phyloP scores from a whole-genome alignment of 2,329 filamentous ascomycete genomes.

The Cercospora zeae-maydis region DNA sequence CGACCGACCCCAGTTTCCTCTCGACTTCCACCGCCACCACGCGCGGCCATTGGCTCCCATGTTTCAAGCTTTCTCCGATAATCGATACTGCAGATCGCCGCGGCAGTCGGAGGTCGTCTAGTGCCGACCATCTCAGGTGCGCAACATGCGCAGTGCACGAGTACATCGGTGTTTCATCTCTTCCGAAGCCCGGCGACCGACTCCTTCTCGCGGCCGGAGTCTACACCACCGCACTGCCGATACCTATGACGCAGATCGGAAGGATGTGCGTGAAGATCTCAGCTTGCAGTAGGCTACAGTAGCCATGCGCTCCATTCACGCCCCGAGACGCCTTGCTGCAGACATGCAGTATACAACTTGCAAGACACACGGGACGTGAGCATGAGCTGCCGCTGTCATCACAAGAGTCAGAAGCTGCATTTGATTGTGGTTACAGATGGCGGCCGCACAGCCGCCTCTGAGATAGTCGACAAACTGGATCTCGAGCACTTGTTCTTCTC shows the following conservation, averaged over 20 bases:
- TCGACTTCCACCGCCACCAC: not conserved
- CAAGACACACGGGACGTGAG: not conserved
- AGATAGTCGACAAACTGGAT: not conserved
- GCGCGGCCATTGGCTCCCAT: not conserved
- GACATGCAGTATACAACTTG: not conserved
- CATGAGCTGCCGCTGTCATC: not conserved
- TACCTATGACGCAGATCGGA: not conserved
- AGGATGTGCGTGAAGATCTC: not conserved
- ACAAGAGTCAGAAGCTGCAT: not conserved
- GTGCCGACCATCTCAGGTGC: not conserved
- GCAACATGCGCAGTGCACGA: not conserved
- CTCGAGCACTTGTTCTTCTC: not conserved
- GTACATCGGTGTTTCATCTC: not conserved
- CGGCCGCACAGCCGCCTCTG: not conserved
- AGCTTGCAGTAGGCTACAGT: not conserved
- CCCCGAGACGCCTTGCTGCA: not conserved
- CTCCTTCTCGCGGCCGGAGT: no score
- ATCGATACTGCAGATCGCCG: not conserved
- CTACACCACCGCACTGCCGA: not conserved
- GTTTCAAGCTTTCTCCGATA: slow-evolving; percentile 1
- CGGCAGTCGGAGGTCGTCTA: not conserved
- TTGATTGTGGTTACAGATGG: not conserved
- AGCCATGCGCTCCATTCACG: not conserved
- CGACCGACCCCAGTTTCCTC: slow-evolving; percentile 2
- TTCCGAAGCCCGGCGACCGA: not conserved